Evolutionary conservation across 129 eudicot genomes (phyloP).

Genomic region (Arctium lappa): DNA sequence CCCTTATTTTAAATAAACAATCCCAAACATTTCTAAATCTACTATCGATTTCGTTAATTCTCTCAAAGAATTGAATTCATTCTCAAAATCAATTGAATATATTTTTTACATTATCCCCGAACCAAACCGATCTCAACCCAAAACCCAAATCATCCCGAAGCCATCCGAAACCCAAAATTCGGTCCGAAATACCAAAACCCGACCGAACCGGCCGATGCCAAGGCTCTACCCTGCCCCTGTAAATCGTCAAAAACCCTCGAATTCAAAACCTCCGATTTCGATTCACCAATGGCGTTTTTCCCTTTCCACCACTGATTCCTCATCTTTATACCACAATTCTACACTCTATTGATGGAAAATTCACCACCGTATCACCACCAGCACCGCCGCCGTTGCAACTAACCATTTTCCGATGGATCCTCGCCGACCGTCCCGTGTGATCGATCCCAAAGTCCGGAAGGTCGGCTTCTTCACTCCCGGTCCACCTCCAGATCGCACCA

Average conservation of each 20-base stretch:
- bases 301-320: slow-evolving; percentile 9
- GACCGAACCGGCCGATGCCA: too few relatives aligned
- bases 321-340: slow-evolving; percentile 1
- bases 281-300: slow-evolving; percentile 12
- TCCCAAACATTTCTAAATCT: too few relatives aligned
- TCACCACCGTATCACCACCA: background rate
- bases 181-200: too few relatives aligned
- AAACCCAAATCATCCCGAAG: too few relatives aligned
- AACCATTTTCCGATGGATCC: slow-evolving; percentile 51
- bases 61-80: too few relatives aligned
- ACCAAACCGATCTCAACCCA: too few relatives aligned
- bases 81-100: too few relatives aligned
- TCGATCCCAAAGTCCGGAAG: slow-evolving; percentile 84
- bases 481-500: slow-evolving; percentile 49
- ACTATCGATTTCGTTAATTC: too few relatives aligned
- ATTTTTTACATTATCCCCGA: too few relatives aligned
- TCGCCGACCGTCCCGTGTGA: slow-evolving; percentile 70
- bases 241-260: slow-evolving; percentile 6
- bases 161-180: too few relatives aligned
- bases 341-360: background rate
- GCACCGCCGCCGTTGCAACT: slow-evolving; percentile 1
- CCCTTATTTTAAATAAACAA: too few relatives aligned
- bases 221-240: background rate
- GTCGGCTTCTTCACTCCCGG: slow-evolving; percentile 78
- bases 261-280: slow-evolving; percentile 9